Base-by-base conservation (phyloP, 2,329 filamentous ascomycete species). In the Lasiodiplodia hormozganensis region DNA sequence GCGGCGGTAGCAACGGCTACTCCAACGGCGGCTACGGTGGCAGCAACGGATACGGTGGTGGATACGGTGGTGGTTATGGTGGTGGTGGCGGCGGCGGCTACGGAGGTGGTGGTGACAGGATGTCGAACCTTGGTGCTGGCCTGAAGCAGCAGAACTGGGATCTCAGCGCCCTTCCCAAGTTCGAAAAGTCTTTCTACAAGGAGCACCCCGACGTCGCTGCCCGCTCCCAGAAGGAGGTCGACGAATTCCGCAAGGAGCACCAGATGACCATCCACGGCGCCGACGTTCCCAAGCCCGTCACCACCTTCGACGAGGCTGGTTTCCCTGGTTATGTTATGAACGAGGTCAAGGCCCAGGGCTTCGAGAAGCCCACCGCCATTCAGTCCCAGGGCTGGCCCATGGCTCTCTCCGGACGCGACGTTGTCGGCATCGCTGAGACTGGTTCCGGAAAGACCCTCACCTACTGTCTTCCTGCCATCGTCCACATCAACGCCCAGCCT, bases 121-220 rank as follows among this genome's bases (percentile, higher is more conserved):
- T 99, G 96, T 92, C 90, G 74, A 90, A 91, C 80, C 92, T 99
- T 71, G 96, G 96, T 75, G 87, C 93, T 72, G 90, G 91, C 75
- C 85, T 99, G 73, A 95, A 96, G 85, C 89, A 91, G 77, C 96
- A 97, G 78, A 86, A 89, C 72, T 99, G 92, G 92, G 96, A 99
- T 79, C 76, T 96, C 66, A 85, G 81, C 76, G 81, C 90, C 7
- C 78, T 99, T 56, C 95, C 96, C 75, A 98, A 98, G 83, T 99
- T 99, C 84, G 96, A 99, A 81, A 99, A 99, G 84, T 94, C 92
- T 10, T 99, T 99, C 85, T 99, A 99, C 88, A 97, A 98, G 85
- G 96, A 98, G 83, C 90, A 96, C 78, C 87, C 90, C 38, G 88
- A 89, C 70, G 95, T 99, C 70, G 82, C 89, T 70, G 85, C 82